Percentiles rank a stretch among this genome's conserved stretches.
These are phyloP conservation scores for Rhizopogon vesiculosus DNA, from an alignment of 768 basidiomycete species.

Conservation along the genomic window DNA sequence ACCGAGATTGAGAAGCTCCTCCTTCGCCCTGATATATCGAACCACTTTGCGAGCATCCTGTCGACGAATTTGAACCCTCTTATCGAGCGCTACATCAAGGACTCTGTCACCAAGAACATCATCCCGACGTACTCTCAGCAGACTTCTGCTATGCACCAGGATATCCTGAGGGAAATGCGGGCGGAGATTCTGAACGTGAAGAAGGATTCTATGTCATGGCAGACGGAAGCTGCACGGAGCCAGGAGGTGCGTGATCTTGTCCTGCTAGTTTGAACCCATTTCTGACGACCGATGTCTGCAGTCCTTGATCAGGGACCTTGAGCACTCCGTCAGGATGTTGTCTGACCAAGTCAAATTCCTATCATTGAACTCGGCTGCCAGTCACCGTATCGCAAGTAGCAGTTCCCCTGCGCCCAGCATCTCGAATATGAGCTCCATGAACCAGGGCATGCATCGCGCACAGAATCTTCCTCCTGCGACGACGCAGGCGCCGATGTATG, in stretches of 20 bases:
- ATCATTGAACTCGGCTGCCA: constrained; percentile 44
- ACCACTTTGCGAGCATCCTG: constrained; percentile 71
- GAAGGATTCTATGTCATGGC: constrained; percentile 77
- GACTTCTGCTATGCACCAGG: constrained; percentile 74
- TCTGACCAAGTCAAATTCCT: constrained; percentile 83
- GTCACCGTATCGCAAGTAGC: constrained; percentile 31
- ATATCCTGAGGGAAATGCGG: constrained; percentile 69
- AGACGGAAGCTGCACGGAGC: constrained; percentile 68
- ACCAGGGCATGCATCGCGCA: constrained; percentile 30
- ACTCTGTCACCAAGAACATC: constrained; percentile 66
- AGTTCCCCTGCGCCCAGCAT: constrained; percentile 23
- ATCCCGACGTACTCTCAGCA: constrained; percentile 74
- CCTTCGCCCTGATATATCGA: constrained; percentile 69
- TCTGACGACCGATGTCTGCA: constrained; percentile 22
- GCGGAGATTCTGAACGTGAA: constrained; percentile 73
- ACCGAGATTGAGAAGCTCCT: constrained; percentile 76
- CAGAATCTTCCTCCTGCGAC: constrained; percentile 30
- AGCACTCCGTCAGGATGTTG: constrained; percentile 68
- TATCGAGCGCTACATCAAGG: constrained; percentile 80
- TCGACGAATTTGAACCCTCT: constrained; percentile 68
- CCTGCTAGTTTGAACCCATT: not conserved
- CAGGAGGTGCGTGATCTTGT: constrained; percentile 59
- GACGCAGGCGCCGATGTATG: constrained; percentile 28
- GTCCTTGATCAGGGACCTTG: constrained; percentile 76
- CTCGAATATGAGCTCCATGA: constrained; percentile 33